These are phyloP conservation scores for Pueraria montana DNA, from an alignment of 306 rosid genomes.

Conservation along the genomic window DNA sequence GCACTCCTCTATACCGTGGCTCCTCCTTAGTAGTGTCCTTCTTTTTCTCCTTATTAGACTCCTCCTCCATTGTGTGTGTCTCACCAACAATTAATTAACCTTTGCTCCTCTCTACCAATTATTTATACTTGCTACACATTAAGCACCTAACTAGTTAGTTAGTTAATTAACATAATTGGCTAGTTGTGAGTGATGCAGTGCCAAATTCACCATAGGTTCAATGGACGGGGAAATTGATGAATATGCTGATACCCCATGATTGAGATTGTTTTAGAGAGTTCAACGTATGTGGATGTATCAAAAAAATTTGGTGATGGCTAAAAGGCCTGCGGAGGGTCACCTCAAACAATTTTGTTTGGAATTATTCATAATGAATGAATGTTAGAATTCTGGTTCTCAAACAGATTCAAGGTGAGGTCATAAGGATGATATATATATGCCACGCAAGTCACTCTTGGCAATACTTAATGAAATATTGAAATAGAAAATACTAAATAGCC, in stretches of 20 bases:
- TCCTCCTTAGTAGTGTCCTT: neutral
- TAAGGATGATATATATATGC: neutral
- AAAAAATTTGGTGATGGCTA: constrained; percentile 44
- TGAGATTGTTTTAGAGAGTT: constrained; percentile 48
- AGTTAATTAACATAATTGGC: neutral
- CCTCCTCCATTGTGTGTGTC: constrained; percentile 43
- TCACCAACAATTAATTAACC: neutral
- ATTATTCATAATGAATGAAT: constrained; percentile 13
- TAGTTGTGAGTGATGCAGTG: neutral
- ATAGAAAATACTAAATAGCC: neutral
- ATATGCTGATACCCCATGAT: constrained; percentile 42
- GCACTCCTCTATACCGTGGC: constrained; percentile 44
- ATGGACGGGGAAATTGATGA: constrained; percentile 35
- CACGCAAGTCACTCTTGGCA: neutral
- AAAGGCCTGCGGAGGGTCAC: constrained; percentile 30
- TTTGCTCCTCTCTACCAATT: neutral
- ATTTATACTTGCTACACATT: constrained; percentile 23
- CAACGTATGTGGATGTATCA: constrained; percentile 49
- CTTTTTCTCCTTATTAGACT: constrained; percentile 19
- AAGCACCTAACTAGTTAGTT: neutral
- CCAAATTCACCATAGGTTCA: constrained; percentile 44
- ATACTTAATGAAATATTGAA: neutral
- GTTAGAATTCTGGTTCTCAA: constrained; percentile 29
- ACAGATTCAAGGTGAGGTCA: neutral
- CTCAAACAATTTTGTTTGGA: constrained; percentile 31